A percentile compares a stretch with the other conserved stretches of the same genome.
Evolutionary conservation across 768 basidiomycete genomes (phyloP).

Genomic region (Coprinopsis cinerea): DNA sequence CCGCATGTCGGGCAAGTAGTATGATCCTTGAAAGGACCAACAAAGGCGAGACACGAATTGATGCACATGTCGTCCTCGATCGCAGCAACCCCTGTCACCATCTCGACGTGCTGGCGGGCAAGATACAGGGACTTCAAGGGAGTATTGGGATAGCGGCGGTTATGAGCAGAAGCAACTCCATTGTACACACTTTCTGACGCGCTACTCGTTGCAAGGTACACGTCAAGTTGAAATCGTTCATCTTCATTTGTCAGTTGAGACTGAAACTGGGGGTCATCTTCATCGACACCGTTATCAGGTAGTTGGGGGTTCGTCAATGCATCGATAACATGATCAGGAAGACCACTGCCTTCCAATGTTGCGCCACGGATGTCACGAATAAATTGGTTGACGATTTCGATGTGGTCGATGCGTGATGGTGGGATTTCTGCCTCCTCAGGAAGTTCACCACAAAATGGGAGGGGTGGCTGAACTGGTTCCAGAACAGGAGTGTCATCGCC

Average conservation of each 20-base stretch:
- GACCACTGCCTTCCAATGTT: constrained; percentile 19
- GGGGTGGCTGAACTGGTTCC: too few relatives aligned
- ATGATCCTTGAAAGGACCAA: constrained; percentile 16
- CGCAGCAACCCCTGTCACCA: constrained; percentile 23
- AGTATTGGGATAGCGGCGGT: not conserved
- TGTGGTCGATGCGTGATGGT: not conserved
- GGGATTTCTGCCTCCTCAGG: too few relatives aligned
- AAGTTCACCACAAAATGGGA: too few relatives aligned
- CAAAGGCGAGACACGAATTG: constrained; percentile 21
- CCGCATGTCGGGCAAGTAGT: constrained; percentile 16
- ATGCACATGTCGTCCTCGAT: constrained; percentile 31
- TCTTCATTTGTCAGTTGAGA: constrained; percentile 5
- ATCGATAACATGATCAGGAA: constrained; percentile 18
- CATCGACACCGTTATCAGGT: not conserved
- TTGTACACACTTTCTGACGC: constrained; percentile 1
- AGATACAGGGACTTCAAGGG: constrained; percentile 24
- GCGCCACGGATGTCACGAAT: constrained; percentile 12
- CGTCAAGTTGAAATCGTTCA: constrained; percentile 5
- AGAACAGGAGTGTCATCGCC: too few relatives aligned
- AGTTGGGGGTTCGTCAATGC: constrained; percentile 21
- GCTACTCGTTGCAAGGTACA: constrained; percentile 9
- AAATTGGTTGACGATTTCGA: constrained; percentile 1
- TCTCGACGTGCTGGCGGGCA: constrained; percentile 17
- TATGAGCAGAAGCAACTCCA: not conserved
- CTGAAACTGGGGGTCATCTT: too few relatives aligned